phyloP scores from a whole-genome alignment of 2,329 filamentous ascomycete genomes.

The Diaporthe sp. region DNA sequence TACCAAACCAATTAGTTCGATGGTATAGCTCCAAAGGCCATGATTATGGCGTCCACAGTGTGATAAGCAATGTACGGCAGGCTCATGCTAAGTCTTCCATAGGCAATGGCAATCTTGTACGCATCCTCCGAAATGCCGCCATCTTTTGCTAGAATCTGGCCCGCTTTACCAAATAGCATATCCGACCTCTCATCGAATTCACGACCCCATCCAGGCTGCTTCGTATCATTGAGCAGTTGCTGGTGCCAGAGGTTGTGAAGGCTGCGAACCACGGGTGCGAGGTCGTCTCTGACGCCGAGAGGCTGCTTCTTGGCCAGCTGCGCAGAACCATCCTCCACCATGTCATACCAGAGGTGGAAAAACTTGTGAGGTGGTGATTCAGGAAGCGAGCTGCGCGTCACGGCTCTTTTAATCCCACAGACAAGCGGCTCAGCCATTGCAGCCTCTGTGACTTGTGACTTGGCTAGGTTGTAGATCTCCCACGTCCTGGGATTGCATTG shows the following conservation, averaged over 20 bases:
- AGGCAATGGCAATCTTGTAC: conserved; percentile 30
- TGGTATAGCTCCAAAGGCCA: conserved; percentile 18
- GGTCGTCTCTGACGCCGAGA: conserved; percentile 23
- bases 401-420: conserved; percentile 7
- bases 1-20: neutral
- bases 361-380: conserved; percentile 2
- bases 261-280: conserved; percentile 7
- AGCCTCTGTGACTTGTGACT: conserved; percentile 8
- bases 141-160: neutral
- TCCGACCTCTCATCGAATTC: conserved; percentile 20
- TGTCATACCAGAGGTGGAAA: conserved; percentile 29
- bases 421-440: conserved; percentile 13
- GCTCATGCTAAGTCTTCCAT: conserved; percentile 28
- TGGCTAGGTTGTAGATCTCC: conserved; percentile 12
- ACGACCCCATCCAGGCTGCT: conserved; percentile 26
- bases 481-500: neutral
- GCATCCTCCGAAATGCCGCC: conserved; percentile 14
- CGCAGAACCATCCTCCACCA: conserved; percentile 21
- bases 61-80: conserved; percentile 31
- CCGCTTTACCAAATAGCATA: conserved; percentile 9
- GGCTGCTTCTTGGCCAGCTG: conserved; percentile 29
- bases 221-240: conserved; percentile 21
- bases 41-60: conserved; percentile 29
- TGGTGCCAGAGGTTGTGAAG: conserved; percentile 29
- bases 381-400: neutral